Conservation (phyloP, 2,329 filamentous ascomycete species). For the Aphanocladium album region DNA sequence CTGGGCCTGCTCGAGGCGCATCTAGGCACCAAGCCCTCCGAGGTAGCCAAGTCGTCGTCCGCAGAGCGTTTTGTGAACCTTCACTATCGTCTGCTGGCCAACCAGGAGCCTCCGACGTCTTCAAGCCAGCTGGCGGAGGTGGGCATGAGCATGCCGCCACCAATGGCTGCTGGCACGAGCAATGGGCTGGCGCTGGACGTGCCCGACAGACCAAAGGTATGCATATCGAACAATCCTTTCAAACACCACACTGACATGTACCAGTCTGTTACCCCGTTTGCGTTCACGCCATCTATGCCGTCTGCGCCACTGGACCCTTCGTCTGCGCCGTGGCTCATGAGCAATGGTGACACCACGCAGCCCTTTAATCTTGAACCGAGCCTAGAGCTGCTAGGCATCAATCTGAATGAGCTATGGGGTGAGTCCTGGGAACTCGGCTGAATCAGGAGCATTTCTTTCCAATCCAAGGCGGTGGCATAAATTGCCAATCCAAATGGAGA, state of each 20-base stretch:
- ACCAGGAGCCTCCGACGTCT: conserved; percentile 38
- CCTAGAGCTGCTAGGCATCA: conserved; percentile 48
- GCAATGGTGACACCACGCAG: conserved; percentile 26
- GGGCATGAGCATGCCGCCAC: conserved; percentile 21
- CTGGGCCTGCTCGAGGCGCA: conserved; percentile 55
- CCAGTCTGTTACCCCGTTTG: conserved; percentile 39
- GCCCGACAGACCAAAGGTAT: conserved; percentile 36
- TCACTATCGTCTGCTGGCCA: conserved; percentile 52
- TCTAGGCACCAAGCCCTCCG: conserved; percentile 50
- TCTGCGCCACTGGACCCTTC: conserved; percentile 30
- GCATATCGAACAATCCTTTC: conserved; percentile 3
- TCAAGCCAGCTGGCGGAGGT: conserved; percentile 27
- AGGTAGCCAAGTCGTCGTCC: conserved; percentile 53
- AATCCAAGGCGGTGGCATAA: not conserved
- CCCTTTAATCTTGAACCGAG: conserved; percentile 49
- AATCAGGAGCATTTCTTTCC: conserved; percentile 6
- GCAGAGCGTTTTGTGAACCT: conserved; percentile 56
- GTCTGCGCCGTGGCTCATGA: conserved; percentile 30
- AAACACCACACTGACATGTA: conserved; percentile 23
- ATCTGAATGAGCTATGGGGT: conserved; percentile 53
- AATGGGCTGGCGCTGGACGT: conserved; percentile 29
- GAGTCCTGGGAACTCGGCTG: conserved; percentile 42
- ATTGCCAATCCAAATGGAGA: not conserved
- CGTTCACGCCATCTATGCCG: conserved; percentile 32
- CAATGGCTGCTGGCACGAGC: conserved; percentile 20